Base-by-base conservation (phyloP, 179 eudicot genomes). In the Nepenthes alata region DNA sequence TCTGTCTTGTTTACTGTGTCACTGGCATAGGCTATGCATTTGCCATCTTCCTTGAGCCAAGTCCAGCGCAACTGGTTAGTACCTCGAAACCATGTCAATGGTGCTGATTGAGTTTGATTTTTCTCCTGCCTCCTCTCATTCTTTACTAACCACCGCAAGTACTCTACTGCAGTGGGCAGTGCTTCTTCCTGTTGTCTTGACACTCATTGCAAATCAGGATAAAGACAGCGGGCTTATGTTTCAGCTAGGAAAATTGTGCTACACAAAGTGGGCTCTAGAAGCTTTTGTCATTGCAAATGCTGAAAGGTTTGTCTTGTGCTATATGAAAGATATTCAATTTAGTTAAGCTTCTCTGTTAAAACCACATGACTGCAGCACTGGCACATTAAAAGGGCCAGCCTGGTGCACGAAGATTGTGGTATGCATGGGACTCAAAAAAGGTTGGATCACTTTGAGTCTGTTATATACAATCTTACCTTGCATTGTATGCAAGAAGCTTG, bases 211-310 rank as follows among this genome's bases (percentile, higher is more conserved):
- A 56, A 87, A 75, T 65, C 95, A 89, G 64, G 86, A 83, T 3
- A 85, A 77, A 71, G 87, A 78, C 13, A 73, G 67, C 50, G 70
- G 66, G 41, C 2, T 78, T 6, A 77, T 76, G 67, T 82, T 71
- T 49, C 9, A 53, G 47, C 9, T 89, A 10, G 81, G 81, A 2
- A 66, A 71, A 13, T 79, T 70, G 47, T 76, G 81, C 58, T 90
- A 85, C 55, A 76, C 97, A 4, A 93, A 81, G 58, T 93, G 94
- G 93, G 99, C 99, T 49, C 59, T 93, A 64, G 94, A 93, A 67
- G 99, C 97, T 45, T 93, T 89, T 64, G 79, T 87, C 49, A 74
- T 90, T 60, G 81, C 99, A 61, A 93, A 90, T 79, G 99, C 97
- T 53, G 80, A 87, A 78, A 85, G 82, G 97, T 48, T 13, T 15